These are phyloP conservation scores for Eleusine indica DNA, from an alignment of 176 grass and related monocot species.

Conservation along the genomic window DNA sequence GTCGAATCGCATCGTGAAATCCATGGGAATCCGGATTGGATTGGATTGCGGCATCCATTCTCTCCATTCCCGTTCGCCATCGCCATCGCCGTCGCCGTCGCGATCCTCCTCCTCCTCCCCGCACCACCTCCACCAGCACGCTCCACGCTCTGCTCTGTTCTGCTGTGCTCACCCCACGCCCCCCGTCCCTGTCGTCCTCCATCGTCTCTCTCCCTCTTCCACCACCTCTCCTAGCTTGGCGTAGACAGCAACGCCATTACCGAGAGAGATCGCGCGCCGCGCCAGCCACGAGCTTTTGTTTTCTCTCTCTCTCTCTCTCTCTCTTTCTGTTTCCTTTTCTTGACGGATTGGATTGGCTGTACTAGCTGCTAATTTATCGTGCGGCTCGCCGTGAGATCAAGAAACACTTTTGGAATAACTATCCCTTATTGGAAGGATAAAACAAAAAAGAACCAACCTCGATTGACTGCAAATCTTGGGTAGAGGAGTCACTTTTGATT, in stretches of 20 bases:
- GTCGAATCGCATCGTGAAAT: conserved; percentile 20
- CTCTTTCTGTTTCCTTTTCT: not conserved
- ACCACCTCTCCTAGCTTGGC: not conserved
- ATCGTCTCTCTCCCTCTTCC: not conserved
- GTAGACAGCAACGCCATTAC: not conserved
- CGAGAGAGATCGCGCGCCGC: conserved; percentile 22
- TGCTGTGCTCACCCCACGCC: not conserved
- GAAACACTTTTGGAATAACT: not conserved
- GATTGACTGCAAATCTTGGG: conserved; percentile 7
- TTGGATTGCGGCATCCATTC: conserved; percentile 37
- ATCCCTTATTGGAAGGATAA: not conserved
- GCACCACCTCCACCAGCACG: not conserved
- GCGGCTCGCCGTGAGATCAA: not conserved
- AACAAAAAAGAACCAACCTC: not conserved
- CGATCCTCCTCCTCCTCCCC: not conserved
- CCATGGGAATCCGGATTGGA: conserved; percentile 33
- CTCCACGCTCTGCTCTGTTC: not conserved
- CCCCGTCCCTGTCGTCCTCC: not conserved
- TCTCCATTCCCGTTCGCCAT: not conserved
- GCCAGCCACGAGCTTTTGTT: not conserved
- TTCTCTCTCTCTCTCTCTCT: no score
- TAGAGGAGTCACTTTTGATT: not conserved
- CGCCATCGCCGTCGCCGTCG: not conserved
- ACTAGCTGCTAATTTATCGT: not conserved
- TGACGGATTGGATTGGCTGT: not conserved